Percentiles rank a stretch among this genome's conserved stretches.
Conservation (phyloP, 192 early-diverging fungal genomes). For the Phycomyces blakesleeanus region DNA sequence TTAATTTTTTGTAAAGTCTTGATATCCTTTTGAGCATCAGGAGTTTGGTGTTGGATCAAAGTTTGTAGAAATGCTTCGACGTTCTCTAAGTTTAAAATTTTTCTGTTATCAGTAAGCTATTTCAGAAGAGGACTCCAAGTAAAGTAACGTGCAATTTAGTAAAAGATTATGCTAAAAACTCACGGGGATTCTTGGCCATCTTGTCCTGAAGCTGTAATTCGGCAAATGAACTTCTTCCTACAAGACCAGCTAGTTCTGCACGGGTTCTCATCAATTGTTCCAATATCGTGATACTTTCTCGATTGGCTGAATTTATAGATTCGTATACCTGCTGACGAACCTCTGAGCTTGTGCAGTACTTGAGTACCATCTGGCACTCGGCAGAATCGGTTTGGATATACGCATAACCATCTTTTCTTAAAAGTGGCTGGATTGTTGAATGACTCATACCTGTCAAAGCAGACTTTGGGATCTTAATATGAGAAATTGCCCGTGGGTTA, state of each 20-base stretch:
- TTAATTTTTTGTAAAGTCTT: conserved; percentile 45
- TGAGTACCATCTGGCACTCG: conserved; percentile 60
- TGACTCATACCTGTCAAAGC: conserved; percentile 39
- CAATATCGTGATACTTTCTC: conserved; percentile 61
- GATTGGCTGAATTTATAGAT: conserved; percentile 67
- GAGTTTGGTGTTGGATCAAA: conserved; percentile 56
- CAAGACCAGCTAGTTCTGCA: conserved; percentile 64
- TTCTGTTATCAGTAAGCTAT: not conserved
- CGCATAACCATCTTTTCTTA: conserved; percentile 37
- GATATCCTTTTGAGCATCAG: conserved; percentile 51
- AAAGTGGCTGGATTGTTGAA: conserved; percentile 29
- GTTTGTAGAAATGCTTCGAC: conserved; percentile 83
- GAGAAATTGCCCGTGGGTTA: conserved; percentile 32
- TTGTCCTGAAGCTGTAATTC: conserved; percentile 86
- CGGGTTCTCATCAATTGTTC: conserved; percentile 74
- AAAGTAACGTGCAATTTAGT: not conserved
- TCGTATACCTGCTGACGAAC: conserved; percentile 72
- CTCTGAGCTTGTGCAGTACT: conserved; percentile 55
- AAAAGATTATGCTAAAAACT: not conserved
- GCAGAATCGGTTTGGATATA: conserved; percentile 56
- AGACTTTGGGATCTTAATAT: conserved; percentile 38
- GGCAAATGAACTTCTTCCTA: conserved; percentile 80
- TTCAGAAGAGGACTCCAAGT: too few relatives aligned
- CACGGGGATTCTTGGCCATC: conserved; percentile 85
- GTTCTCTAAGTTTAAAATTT: conserved; percentile 42